A percentile compares a stretch with the other conserved stretches of the same genome.
phyloP scores from a whole-genome alignment of 1,284 basidiomycete species.

The Heliocybe sulcata region DNA sequence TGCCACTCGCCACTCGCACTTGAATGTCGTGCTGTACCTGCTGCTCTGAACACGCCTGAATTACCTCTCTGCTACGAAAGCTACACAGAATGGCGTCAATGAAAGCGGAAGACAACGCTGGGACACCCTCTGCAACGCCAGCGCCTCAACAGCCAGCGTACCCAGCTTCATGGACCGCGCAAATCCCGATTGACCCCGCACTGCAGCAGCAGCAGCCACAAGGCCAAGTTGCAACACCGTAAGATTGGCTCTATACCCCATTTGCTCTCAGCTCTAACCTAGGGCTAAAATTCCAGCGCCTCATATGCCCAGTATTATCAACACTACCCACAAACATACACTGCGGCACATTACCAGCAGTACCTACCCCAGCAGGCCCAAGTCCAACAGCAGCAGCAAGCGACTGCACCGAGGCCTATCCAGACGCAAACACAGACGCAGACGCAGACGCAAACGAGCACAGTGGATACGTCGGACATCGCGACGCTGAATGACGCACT shows the following conservation, averaged over 20 bases:
- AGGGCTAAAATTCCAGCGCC: constrained; percentile 19
- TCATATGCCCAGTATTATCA: constrained; percentile 39
- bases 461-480: constrained; percentile 55
- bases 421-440: constrained; percentile 8
- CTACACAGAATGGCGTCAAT: constrained; percentile 10
- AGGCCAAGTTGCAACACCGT: constrained; percentile 34
- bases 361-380: constrained; percentile 28
- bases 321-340: constrained; percentile 44
- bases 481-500: constrained; percentile 75
- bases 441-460: constrained; percentile 5
- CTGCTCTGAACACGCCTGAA: too few species aligned
- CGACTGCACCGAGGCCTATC: constrained; percentile 9
- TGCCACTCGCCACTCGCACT: too few species aligned
- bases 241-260: constrained; percentile 11
- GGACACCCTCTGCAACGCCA: constrained; percentile 24
- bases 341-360: constrained; percentile 39
- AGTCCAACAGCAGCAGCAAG: constrained; percentile 13
- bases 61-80: neutral
- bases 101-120: constrained; percentile 27
- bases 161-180: constrained; percentile 13
- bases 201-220: constrained; percentile 58
- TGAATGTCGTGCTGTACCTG: too few species aligned
- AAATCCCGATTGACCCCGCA: constrained; percentile 64
- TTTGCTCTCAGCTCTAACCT: constrained; percentile 7
- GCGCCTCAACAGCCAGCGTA: constrained; percentile 33